These are phyloP conservation scores for Gastrolobium bilobum DNA, from an alignment of 306 rosid genomes.

Conservation along the genomic window DNA sequence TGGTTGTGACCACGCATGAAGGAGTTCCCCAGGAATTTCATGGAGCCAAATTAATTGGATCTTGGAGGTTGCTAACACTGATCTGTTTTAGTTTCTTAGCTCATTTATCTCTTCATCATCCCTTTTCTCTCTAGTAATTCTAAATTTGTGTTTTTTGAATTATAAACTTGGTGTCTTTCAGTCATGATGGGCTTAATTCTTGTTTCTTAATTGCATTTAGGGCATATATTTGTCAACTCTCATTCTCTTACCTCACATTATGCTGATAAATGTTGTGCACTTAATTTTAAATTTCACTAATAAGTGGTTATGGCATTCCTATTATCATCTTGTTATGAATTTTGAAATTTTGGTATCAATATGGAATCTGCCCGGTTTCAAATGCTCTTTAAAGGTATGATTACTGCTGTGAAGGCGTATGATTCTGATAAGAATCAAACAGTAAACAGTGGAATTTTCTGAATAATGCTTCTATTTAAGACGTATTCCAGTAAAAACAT, in stretches of 20 bases:
- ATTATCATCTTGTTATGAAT: background rate
- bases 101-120: constrained; percentile 16
- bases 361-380: constrained; percentile 13
- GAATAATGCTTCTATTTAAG: too few relatives aligned
- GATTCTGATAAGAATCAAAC: too few relatives aligned
- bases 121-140: constrained; percentile 30
- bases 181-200: background rate
- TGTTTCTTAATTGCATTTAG: constrained; percentile 40
- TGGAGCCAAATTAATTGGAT: constrained; percentile 95
- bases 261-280: constrained; percentile 23
- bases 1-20: constrained; percentile 99
- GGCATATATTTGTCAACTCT: constrained; percentile 9
- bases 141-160: constrained; percentile 15
- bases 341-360: constrained; percentile 15
- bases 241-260: constrained; percentile 27
- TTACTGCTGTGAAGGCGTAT: constrained; percentile 10
- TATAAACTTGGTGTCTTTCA: background rate
- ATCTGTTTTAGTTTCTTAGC: constrained; percentile 33
- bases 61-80: constrained; percentile 75
- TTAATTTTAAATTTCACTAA: background rate
- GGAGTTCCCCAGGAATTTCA: constrained; percentile 92
- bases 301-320: background rate
- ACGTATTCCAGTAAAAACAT: too few relatives aligned
- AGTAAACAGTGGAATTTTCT: too few relatives aligned
- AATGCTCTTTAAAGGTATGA: constrained; percentile 25